Conservation (phyloP, 305 asterid genomes). For the Salvia sclarea region DNA sequence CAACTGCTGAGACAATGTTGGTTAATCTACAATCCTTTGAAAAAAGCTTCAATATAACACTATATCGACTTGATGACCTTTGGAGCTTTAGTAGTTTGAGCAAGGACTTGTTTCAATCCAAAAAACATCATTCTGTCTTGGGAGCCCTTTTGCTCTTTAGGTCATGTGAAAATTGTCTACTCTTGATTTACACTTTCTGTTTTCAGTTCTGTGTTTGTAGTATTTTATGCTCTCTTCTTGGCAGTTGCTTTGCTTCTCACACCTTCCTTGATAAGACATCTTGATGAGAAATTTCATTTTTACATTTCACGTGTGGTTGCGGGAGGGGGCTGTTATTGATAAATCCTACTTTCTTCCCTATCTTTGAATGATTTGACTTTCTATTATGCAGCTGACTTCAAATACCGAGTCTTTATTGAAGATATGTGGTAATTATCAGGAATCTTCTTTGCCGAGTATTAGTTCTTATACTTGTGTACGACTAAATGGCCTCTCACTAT, state of each 20-base stretch:
- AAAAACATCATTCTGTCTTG: neutral
- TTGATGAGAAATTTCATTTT: neutral
- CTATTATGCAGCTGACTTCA: slow-evolving; percentile 56
- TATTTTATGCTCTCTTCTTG: neutral
- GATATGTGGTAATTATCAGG: slow-evolving; percentile 51
- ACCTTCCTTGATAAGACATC: neutral
- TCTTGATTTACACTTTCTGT: neutral
- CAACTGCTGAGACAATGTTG: slow-evolving; percentile 6
- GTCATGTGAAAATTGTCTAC: neutral
- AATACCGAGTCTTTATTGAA: slow-evolving; percentile 52
- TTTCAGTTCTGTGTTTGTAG: neutral
- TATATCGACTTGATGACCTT: neutral
- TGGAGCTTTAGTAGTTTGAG: slow-evolving; percentile 1
- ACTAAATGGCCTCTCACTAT: slow-evolving; percentile 65
- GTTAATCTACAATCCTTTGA: neutral
- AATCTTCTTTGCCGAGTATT: slow-evolving; percentile 43
- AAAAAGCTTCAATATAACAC: neutral
- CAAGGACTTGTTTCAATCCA: neutral
- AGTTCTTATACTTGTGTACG: slow-evolving; percentile 44
- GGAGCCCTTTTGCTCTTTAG: slow-evolving; percentile 10
- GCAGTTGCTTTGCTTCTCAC: neutral
- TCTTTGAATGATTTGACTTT: slow-evolving; percentile 15
- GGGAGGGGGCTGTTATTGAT: neutral
- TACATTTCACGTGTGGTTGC: neutral
- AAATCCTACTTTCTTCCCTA: neutral